These are phyloP conservation scores for Eucalyptus erythrocorys DNA, from an alignment of 345 rosid genomes.

Conservation along the genomic window DNA sequence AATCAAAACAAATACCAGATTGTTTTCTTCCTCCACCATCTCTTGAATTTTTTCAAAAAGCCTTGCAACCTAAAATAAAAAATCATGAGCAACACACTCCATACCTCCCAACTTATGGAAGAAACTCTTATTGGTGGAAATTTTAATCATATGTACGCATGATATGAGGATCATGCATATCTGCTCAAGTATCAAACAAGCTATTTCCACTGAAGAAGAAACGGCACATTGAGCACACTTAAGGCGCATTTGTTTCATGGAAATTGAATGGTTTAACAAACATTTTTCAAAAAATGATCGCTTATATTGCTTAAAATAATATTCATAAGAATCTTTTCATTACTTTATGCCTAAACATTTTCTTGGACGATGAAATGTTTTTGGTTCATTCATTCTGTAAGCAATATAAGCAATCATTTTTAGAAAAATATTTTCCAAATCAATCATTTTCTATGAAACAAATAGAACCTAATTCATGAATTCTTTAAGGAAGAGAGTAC, in stretches of 20 bases:
- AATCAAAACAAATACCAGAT: slow-evolving; percentile 93
- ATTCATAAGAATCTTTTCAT: neutral
- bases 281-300: neutral
- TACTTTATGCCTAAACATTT: neutral
- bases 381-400: neutral
- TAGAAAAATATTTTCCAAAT: neutral
- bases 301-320: neutral
- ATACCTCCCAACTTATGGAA: neutral
- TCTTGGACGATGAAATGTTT: neutral
- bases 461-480: neutral
- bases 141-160: neutral
- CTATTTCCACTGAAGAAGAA: neutral
- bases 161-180: neutral
- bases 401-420: neutral
- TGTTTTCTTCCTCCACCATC: slow-evolving; percentile 98
- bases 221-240: neutral
- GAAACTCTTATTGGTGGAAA: neutral
- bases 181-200: neutral
- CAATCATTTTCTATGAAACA: neutral
- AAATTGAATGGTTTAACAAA: neutral
- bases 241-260: neutral
- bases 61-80: slow-evolving; percentile 67
- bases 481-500: neutral
- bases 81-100: neutral
- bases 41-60: slow-evolving; percentile 98